These are phyloP conservation scores for Cladochytrium replicatum DNA, from an alignment of 192 early-diverging fungal species.

Conservation along the genomic window DNA sequence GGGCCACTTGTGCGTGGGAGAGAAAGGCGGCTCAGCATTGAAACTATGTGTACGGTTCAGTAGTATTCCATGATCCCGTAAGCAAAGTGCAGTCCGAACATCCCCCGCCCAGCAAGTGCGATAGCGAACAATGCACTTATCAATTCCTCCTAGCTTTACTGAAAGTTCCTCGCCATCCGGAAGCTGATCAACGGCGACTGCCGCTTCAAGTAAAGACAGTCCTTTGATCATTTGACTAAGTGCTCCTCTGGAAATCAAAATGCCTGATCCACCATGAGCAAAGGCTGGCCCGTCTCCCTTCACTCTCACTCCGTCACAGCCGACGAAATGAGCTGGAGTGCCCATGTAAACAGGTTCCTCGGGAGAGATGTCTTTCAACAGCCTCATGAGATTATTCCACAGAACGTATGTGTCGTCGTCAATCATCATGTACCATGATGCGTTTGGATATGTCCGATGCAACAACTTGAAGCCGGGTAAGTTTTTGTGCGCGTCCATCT, in stretches of 20 bases:
- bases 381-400: constrained; percentile 5
- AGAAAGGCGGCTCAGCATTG: too few relatives aligned
- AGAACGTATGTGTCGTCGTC: constrained; percentile 27
- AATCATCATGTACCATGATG: constrained; percentile 35
- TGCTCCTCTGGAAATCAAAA: constrained; percentile 19
- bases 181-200: background rate
- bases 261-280: constrained; percentile 31
- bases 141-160: too few relatives aligned
- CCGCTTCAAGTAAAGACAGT: too few relatives aligned
- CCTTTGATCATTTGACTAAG: background rate
- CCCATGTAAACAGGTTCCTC: constrained; percentile 18
- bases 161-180: background rate
- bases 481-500: constrained; percentile 34
- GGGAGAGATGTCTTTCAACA: constrained; percentile 1
- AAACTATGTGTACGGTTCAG: too few relatives aligned
- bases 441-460: constrained; percentile 16
- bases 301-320: constrained; percentile 23
- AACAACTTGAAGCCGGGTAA: constrained; percentile 23
- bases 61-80: too few relatives aligned
- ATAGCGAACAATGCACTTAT: constrained; percentile 20
- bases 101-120: constrained; percentile 17
- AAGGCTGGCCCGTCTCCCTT: constrained; percentile 24
- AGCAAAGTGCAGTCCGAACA: too few relatives aligned
- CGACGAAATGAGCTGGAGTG: constrained; percentile 11
- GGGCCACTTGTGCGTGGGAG: too few relatives aligned